Conservation (phyloP, 352 stramenopile genomes). For the Globisporangium sylvaticum region DNA sequence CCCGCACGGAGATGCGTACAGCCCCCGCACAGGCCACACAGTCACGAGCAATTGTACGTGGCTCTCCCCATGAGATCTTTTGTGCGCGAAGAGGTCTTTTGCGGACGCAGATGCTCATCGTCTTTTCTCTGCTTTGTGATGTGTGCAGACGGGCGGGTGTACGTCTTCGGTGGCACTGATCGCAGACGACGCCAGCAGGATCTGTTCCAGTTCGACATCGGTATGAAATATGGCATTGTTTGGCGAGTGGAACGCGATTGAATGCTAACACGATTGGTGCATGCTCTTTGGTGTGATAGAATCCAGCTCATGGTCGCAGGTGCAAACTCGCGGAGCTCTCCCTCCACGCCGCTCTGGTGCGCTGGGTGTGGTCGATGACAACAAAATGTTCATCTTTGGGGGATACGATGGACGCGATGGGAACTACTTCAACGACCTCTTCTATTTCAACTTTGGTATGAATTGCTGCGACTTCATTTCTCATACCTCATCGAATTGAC, state of each 20-base stretch:
- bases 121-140: slow-evolving; percentile 1
- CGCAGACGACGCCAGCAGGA: slow-evolving; percentile 76
- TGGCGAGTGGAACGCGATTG: neutral
- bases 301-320: slow-evolving; percentile 65
- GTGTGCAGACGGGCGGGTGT: slow-evolving; percentile 56
- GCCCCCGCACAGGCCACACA: slow-evolving; percentile 79
- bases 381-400: slow-evolving; percentile 88
- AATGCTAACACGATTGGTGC: neutral
- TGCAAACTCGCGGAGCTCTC: slow-evolving; percentile 58
- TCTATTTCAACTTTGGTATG: slow-evolving; percentile 83
- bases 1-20: slow-evolving; percentile 76
- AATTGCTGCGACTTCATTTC: neutral
- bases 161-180: slow-evolving; percentile 87
- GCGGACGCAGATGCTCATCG: neutral
- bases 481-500: neutral
- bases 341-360: slow-evolving; percentile 73
- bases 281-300: slow-evolving; percentile 14
- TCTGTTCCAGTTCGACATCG: slow-evolving; percentile 81
- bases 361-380: slow-evolving; percentile 73
- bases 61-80: neutral
- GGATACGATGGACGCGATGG: slow-evolving; percentile 87
- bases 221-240: slow-evolving; percentile 18
- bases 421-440: slow-evolving; percentile 90
- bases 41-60: slow-evolving; percentile 65
- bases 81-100: neutral